Evolutionary conservation across 768 basidiomycete species (phyloP).

Genomic region (Neoboletus subvelutipes): DNA sequence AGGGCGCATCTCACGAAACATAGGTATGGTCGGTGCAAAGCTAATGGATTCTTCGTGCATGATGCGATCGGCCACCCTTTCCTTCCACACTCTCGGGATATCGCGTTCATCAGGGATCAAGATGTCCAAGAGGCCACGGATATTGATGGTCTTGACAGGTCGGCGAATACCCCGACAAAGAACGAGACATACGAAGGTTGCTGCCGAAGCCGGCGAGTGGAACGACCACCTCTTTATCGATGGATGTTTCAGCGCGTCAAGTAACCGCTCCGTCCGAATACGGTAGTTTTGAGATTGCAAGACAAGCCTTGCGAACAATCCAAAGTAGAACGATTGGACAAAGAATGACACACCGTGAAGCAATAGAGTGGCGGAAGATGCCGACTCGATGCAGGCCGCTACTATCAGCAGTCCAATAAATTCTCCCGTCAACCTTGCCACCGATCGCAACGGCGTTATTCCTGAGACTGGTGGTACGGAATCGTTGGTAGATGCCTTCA

Average conservation of each 20-base stretch:
- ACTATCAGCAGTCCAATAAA: conserved; percentile 9
- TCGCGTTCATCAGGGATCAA: conserved; percentile 16
- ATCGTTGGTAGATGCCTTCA: conserved; percentile 8
- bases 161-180: conserved; percentile 15
- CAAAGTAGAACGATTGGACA: conserved; percentile 18
- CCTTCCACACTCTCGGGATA: conserved; percentile 18
- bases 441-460: conserved; percentile 8
- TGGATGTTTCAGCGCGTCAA: conserved; percentile 8
- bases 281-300: conserved; percentile 15
- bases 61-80: conserved; percentile 19
- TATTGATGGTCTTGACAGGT: conserved; percentile 11
- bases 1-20: conserved; percentile 11
- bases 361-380: conserved; percentile 1
- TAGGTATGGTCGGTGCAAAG: conserved; percentile 18
- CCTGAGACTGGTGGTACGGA: not conserved
- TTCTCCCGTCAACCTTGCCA: conserved; percentile 9
- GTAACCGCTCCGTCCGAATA: conserved; percentile 15
- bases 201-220: conserved; percentile 15
- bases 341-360: conserved; percentile 14
- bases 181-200: conserved; percentile 16
- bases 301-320: conserved; percentile 15
- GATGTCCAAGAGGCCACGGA: conserved; percentile 13
- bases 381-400: conserved; percentile 1
- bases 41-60: conserved; percentile 7
- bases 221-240: conserved; percentile 16